Conservation (phyloP, 1,139 yeast species). For the Pneumocystis sp. region DNA sequence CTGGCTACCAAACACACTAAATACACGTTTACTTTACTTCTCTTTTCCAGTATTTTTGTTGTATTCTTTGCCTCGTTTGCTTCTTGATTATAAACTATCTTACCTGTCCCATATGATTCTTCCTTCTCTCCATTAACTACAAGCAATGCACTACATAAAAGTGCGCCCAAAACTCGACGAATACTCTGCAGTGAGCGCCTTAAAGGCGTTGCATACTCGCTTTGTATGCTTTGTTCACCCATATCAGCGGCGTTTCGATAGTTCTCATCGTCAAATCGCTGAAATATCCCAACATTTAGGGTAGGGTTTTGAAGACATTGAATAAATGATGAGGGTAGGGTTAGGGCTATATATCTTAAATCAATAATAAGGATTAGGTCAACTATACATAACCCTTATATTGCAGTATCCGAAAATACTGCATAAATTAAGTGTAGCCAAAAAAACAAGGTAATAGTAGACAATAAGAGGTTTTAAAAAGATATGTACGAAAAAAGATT, state of each 20-base stretch:
- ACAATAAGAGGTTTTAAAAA: too few relatives aligned
- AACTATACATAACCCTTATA: too few relatives aligned
- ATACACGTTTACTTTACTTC: neutral
- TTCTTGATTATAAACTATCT: slow-evolving; percentile 6
- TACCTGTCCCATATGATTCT: slow-evolving; percentile 29
- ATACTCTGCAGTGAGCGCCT: neutral
- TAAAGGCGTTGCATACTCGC: neutral
- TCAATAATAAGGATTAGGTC: too few relatives aligned
- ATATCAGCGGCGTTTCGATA: neutral
- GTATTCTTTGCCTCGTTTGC: neutral
- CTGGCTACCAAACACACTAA: too few relatives aligned
- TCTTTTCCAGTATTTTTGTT: neutral
- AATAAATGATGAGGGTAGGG: too few relatives aligned
- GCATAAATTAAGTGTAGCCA: too few relatives aligned
- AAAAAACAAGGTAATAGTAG: too few relatives aligned
- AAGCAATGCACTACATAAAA: neutral
- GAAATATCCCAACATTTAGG: neutral
- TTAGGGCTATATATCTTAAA: too few relatives aligned
- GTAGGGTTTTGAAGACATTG: too few relatives aligned
- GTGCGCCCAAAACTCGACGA: neutral
- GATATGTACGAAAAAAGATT: too few relatives aligned
- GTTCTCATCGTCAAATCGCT: neutral
- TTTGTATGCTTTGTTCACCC: neutral
- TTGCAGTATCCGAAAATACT: too few relatives aligned
- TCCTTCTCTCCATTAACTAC: slow-evolving; percentile 18